phyloP scores from a whole-genome alignment of 768 basidiomycete genomes.

The Paxillus ammoniavirescens region DNA sequence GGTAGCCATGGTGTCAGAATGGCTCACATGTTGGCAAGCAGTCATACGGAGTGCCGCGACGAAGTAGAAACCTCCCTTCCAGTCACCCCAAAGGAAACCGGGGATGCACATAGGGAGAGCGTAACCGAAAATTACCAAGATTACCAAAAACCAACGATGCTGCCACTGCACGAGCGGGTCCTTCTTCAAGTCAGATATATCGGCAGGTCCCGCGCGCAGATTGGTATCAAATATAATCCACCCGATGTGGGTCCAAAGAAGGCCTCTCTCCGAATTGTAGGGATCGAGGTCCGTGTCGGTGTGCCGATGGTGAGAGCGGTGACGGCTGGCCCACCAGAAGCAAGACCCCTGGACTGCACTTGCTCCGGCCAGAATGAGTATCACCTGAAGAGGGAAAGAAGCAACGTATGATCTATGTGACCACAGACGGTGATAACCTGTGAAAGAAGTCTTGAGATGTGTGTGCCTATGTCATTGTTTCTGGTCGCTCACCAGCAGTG shows the following conservation, averaged over 20 bases:
- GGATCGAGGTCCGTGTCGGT: constrained; percentile 87
- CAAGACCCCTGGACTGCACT: too few species aligned
- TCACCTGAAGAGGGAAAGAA: too few species aligned
- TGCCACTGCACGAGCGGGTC: constrained; percentile 76
- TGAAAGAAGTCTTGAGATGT: not conserved
- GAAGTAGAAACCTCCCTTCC: constrained; percentile 74
- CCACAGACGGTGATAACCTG: too few species aligned
- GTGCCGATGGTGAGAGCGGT: constrained; percentile 46
- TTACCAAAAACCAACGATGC: constrained; percentile 67
- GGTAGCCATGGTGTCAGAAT: not conserved
- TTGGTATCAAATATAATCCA: constrained; percentile 82
- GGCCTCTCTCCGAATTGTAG: constrained; percentile 74
- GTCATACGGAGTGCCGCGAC: constrained; percentile 69
- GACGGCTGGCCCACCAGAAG: too few species aligned
- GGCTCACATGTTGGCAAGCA: constrained; percentile 77
- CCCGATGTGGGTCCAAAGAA: constrained; percentile 75
- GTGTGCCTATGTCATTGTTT: not conserved
- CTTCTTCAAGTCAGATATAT: constrained; percentile 68
- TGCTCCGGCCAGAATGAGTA: too few species aligned
- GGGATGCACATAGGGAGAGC: constrained; percentile 66
- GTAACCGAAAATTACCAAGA: constrained; percentile 67
- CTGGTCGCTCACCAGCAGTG: constrained; percentile 41
- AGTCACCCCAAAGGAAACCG: constrained; percentile 72
- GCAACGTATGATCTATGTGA: constrained; percentile 19
- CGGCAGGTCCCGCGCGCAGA: constrained; percentile 50